Evolutionary conservation across 2,329 filamentous ascomycete genomes (phyloP).

Genomic region (Aspergillus neotritici): DNA sequence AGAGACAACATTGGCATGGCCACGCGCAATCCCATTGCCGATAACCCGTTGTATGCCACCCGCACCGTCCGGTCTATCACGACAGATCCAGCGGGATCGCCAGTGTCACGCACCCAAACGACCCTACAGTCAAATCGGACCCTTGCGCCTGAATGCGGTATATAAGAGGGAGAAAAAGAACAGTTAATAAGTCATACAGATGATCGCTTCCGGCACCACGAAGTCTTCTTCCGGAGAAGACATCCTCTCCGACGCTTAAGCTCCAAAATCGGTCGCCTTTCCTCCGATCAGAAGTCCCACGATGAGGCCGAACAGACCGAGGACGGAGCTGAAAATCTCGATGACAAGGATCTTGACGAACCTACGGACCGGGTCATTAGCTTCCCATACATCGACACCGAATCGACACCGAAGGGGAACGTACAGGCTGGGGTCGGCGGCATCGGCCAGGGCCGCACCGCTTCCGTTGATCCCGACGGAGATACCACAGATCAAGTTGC

Average conservation of each 20-base stretch:
- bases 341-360: constrained; percentile 99
- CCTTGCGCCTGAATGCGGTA: constrained; percentile 38
- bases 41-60: constrained; percentile 10
- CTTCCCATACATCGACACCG: background rate
- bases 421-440: constrained; percentile 82
- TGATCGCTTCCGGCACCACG: constrained; percentile 12
- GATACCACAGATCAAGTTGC: constrained; percentile 93
- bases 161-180: constrained; percentile 26
- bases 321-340: constrained; percentile 97
- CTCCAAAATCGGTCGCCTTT: constrained; percentile 69
- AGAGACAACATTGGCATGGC: too few relatives aligned
- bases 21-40: too few relatives aligned
- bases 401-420: constrained; percentile 32
- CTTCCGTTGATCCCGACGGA: constrained; percentile 97
- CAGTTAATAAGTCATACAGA: constrained; percentile 20
- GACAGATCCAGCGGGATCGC: constrained; percentile 23
- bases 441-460: constrained; percentile 91
- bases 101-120: constrained; percentile 24
- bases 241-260: constrained; percentile 12
- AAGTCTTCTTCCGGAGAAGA: constrained; percentile 16
- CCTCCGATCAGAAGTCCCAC: constrained; percentile 82
- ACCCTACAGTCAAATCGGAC: constrained; percentile 27
- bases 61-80: constrained; percentile 6
- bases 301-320: constrained; percentile 94
- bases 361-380: constrained; percentile 42